These are phyloP conservation scores for Phellopilus nigrolimitatus DNA, from an alignment of 1,284 basidiomycete genomes.

Conservation along the genomic window DNA sequence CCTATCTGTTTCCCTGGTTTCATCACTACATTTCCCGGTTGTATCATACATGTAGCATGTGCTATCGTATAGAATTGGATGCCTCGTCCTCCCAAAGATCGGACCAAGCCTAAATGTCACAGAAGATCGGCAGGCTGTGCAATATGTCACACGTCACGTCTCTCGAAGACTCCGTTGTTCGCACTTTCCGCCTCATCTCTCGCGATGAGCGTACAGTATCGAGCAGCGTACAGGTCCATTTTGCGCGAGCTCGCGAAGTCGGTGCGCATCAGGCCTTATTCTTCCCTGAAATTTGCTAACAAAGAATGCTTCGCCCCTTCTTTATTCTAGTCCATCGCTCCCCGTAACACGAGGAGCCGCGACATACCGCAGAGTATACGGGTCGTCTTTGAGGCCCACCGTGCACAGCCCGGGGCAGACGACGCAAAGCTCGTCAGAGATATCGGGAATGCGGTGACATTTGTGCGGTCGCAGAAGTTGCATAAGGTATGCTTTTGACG, in stretches of 20 bases:
- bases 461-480: constrained; percentile 65
- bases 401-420: constrained; percentile 23
- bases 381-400: constrained; percentile 45
- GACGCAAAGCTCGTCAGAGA: constrained; percentile 38
- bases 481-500: constrained; percentile 38
- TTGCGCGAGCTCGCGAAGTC: constrained; percentile 40
- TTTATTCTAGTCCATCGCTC: constrained; percentile 41
- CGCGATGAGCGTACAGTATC: constrained; percentile 15
- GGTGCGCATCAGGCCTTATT: constrained; percentile 28
- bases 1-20: too few relatives aligned
- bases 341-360: constrained; percentile 41
- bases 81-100: too few relatives aligned
- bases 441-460: constrained; percentile 62
- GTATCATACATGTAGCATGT: too few relatives aligned
- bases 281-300: constrained; percentile 6
- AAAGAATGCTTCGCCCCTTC: constrained; percentile 19
- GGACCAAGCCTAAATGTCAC: too few relatives aligned
- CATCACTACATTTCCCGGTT: too few relatives aligned
- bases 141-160: too few relatives aligned
- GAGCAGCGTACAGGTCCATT: constrained; percentile 38
- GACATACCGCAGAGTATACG: constrained; percentile 52
- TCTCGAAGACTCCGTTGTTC: too few relatives aligned
- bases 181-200: too few relatives aligned
- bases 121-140: too few relatives aligned
- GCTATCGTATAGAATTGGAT: too few relatives aligned